Percentiles rank a stretch among this genome's conserved stretches.
These are phyloP conservation scores for Pythium rhizo-oryzae DNA, from an alignment of 352 stramenopile species.

Conservation along the genomic window DNA sequence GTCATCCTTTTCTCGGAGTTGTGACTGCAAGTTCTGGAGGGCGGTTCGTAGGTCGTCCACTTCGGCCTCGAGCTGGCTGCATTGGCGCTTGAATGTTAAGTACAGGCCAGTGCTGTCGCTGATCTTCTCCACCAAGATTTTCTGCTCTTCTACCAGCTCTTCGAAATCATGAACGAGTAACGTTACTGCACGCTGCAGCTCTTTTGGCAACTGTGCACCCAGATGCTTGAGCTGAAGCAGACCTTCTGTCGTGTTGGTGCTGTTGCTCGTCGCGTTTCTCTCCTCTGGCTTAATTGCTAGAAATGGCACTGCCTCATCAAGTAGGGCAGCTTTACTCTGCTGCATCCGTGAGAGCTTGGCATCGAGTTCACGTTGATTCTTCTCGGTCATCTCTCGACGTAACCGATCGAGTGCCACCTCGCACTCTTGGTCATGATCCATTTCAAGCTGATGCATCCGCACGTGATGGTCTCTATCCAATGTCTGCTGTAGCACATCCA, in stretches of 20 bases:
- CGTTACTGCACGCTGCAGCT: constrained; percentile 50
- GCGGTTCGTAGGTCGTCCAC: constrained; percentile 35
- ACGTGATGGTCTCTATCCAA: constrained; percentile 47
- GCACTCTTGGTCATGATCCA: constrained; percentile 42
- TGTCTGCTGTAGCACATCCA: constrained; percentile 40
- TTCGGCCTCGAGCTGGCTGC: constrained; percentile 42
- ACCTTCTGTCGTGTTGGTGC: constrained; percentile 19
- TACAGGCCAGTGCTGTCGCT: constrained; percentile 62
- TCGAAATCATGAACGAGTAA: constrained; percentile 60
- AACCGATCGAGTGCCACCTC: constrained; percentile 44
- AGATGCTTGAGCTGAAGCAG: constrained; percentile 41
- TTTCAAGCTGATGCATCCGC: constrained; percentile 44
- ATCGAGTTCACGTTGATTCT: constrained; percentile 43
- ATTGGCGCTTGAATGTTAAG: constrained; percentile 58
- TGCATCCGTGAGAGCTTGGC: constrained; percentile 47
- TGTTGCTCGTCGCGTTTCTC: neutral
- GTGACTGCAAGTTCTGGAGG: constrained; percentile 39
- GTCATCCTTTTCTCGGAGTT: constrained; percentile 52
- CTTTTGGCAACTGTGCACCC: constrained; percentile 46
- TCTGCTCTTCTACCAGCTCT: constrained; percentile 56
- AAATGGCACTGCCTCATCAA: constrained; percentile 51
- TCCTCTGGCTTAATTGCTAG: constrained; percentile 32
- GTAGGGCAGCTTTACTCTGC: constrained; percentile 42
- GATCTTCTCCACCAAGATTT: constrained; percentile 59
- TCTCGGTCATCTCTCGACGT: constrained; percentile 30